A percentile compares a stretch with the other conserved stretches of the same genome.
These are phyloP conservation scores for Voacanga thouarsii DNA, from an alignment of 257 asterid species.

Conservation along the genomic window DNA sequence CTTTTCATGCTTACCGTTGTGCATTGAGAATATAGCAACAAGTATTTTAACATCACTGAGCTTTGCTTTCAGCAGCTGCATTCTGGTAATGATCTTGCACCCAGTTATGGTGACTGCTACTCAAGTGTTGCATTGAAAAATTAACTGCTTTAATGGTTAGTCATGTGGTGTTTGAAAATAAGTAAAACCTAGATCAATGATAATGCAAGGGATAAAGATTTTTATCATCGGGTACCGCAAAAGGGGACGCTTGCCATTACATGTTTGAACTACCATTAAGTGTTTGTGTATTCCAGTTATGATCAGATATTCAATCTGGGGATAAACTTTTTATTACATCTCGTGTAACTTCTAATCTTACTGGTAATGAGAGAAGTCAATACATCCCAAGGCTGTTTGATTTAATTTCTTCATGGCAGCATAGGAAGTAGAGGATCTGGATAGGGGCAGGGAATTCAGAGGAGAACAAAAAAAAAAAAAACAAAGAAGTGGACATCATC, in stretches of 20 bases:
- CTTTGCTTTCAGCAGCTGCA: conserved; percentile 89
- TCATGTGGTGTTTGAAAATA: not conserved
- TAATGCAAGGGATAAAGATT: too few species aligned
- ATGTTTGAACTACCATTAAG: not conserved
- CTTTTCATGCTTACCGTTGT: conserved; percentile 74
- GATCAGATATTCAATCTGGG: not conserved
- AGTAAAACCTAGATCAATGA: not conserved
- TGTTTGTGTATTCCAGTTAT: not conserved
- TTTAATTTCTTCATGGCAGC: not conserved
- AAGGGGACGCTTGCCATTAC: not conserved
- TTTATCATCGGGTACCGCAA: too few species aligned
- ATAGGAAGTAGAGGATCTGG: not conserved
- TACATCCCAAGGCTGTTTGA: not conserved
- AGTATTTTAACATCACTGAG: conserved; percentile 80
- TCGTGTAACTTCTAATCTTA: not conserved
- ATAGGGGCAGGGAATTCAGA: not conserved
- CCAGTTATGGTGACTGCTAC: not conserved
- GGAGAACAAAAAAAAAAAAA: not conserved
- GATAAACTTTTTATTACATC: not conserved
- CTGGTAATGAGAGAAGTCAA: too few species aligned
- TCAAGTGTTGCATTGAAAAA: not conserved
- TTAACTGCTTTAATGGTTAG: not conserved
- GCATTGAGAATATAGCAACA: conserved; percentile 86
- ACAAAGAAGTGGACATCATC: not conserved
- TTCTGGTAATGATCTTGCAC: conserved; percentile 64